Conservation (phyloP, 306 rosid species). For the Rubus idaeus region DNA sequence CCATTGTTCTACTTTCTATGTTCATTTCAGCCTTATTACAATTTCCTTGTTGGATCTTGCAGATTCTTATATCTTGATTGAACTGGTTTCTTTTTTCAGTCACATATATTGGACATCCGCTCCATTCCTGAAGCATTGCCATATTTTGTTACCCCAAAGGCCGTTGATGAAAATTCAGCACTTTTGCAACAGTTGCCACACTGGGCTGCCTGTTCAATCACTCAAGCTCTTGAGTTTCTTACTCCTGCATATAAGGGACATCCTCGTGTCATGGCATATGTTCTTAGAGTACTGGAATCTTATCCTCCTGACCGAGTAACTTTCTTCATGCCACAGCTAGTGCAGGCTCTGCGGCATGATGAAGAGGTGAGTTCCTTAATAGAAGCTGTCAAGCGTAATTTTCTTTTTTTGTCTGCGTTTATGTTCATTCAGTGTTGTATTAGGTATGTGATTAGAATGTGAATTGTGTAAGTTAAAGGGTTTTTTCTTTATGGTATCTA, state of each 20-base stretch:
- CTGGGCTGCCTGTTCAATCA: constrained; percentile 99
- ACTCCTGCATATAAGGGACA: constrained; percentile 93
- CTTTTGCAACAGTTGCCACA: constrained; percentile 96
- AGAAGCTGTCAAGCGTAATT: background rate
- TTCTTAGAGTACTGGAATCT: constrained; percentile 92
- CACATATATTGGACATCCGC: constrained; percentile 77
- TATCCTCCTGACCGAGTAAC: constrained; percentile 95
- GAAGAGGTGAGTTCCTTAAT: constrained; percentile 66
- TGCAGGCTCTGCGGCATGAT: constrained; percentile 93
- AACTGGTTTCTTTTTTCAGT: constrained; percentile 48
- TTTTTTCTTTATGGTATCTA: background rate
- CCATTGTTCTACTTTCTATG: background rate
- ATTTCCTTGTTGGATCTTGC: constrained; percentile 19
- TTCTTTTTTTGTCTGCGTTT: background rate
- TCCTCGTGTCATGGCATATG: constrained; percentile 98
- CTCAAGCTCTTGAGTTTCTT: constrained; percentile 96
- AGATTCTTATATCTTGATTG: constrained; percentile 15
- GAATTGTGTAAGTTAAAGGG: background rate
- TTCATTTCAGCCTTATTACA: background rate
- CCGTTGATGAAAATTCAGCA: constrained; percentile 86
- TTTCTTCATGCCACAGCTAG: constrained; percentile 97
- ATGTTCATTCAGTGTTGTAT: background rate
- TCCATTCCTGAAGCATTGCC: constrained; percentile 93
- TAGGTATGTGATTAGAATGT: background rate
- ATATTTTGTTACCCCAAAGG: constrained; percentile 90